Evolutionary conservation across 2,329 filamentous ascomycete genomes (phyloP).

Genomic region (Neonectria magnoliae): DNA sequence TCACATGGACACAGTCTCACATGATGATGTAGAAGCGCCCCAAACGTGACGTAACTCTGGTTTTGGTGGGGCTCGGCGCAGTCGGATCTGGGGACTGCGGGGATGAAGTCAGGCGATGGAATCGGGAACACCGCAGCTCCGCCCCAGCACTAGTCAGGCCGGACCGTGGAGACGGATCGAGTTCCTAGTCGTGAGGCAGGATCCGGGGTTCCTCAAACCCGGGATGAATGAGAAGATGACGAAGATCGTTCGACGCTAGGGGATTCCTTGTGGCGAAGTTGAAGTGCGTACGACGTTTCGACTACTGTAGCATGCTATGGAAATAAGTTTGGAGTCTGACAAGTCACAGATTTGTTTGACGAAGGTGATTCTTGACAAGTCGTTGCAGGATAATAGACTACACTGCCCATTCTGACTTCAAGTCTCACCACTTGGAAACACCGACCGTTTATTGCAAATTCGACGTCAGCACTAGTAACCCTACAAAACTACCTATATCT

Average conservation of each 20-base stretch:
- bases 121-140: slow-evolving; percentile 1
- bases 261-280: not conserved
- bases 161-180: not conserved
- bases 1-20: slow-evolving; percentile 41
- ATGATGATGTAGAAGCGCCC: slow-evolving; percentile 28
- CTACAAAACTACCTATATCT: slow-evolving; percentile 30
- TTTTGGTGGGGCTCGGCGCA: slow-evolving; percentile 29
- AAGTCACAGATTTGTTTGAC: slow-evolving; percentile 13
- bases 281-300: not conserved
- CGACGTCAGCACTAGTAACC: not conserved
- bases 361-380: not conserved
- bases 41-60: slow-evolving; percentile 22
- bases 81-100: slow-evolving; percentile 20
- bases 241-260: not conserved
- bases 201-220: slow-evolving; percentile 7
- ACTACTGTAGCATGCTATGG: not conserved
- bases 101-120: slow-evolving; percentile 20
- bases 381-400: not conserved
- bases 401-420: not conserved
- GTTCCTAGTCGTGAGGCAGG: slow-evolving; percentile 2
- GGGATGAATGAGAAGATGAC: not conserved
- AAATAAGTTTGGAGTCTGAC: not conserved
- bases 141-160: not conserved
- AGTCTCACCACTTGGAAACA: not conserved
- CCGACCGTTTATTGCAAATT: not conserved